These are phyloP conservation scores for Didymella glomerata DNA, from an alignment of 2,329 filamentous ascomycete genomes.

Conservation along the genomic window DNA sequence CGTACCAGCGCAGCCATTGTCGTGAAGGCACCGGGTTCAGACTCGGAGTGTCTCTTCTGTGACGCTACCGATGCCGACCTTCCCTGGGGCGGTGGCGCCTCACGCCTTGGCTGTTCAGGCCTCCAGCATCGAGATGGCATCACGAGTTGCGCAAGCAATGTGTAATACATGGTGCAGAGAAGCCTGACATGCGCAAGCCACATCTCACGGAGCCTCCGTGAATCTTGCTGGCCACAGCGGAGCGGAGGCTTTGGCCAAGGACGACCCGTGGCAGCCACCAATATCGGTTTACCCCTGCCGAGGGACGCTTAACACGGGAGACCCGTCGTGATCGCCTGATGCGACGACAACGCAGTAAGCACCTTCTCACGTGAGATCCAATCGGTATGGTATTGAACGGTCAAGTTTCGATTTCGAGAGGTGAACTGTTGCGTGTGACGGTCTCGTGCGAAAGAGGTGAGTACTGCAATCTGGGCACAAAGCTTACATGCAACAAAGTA, in stretches of 20 bases:
- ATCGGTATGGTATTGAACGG: neutral
- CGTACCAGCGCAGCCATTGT: slow-evolving; percentile 1
- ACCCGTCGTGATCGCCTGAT: slow-evolving; percentile 9
- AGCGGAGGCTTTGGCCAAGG: neutral
- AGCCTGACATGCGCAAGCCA: slow-evolving; percentile 1
- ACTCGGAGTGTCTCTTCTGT: neutral
- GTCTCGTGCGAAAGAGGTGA: neutral
- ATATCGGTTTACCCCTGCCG: slow-evolving; percentile 1
- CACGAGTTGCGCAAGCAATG: neutral
- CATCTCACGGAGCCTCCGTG: slow-evolving; percentile 2
- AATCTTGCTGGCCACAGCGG: neutral
- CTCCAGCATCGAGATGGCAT: neutral
- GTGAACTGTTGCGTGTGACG: neutral
- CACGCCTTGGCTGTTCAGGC: neutral
- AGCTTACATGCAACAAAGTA: neutral
- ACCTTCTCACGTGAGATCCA: slow-evolving; percentile 17
- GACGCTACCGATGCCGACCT: neutral
- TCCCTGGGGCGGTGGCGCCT: neutral
- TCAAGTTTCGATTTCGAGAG: neutral
- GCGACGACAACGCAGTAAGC: slow-evolving; percentile 21
- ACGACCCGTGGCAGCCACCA: slow-evolving; percentile 1
- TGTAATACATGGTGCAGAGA: neutral
- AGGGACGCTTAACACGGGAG: slow-evolving; percentile 14
- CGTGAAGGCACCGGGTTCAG: neutral
- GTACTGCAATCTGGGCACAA: neutral